Percentiles rank a stretch among this genome's conserved stretches.
These are phyloP conservation scores for Carex pumila DNA, from an alignment of 176 grass and related monocot species.

Conservation along the genomic window DNA sequence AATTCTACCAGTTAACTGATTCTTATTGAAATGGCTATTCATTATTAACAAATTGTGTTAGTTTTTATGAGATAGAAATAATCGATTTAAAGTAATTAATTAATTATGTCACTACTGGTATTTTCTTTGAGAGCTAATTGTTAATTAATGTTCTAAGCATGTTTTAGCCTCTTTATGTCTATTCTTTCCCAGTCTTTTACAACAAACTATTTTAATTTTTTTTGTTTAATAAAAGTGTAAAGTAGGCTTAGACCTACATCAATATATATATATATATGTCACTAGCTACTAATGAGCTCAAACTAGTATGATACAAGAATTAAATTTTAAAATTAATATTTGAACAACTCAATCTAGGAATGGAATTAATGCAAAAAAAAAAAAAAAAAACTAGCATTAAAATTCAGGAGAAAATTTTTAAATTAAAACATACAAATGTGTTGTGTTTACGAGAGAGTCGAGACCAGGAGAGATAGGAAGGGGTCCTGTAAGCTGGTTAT, in stretches of 20 bases:
- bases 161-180: too few species aligned
- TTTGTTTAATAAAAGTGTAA: too few species aligned
- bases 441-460: slow-evolving; percentile 40
- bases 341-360: neutral
- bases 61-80: neutral
- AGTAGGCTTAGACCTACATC: too few species aligned
- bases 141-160: too few species aligned
- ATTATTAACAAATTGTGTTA: slow-evolving; percentile 21
- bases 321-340: neutral
- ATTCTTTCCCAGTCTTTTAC: too few species aligned
- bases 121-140: too few species aligned
- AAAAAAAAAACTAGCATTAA: neutral
- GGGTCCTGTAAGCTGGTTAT: slow-evolving; percentile 59
- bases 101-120: neutral
- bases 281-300: too few species aligned
- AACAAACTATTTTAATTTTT: too few species aligned
- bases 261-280: neutral
- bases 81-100: neutral
- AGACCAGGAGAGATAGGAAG: slow-evolving; percentile 73
- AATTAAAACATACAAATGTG: slow-evolving; percentile 61
- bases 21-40: slow-evolving; percentile 81
- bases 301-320: neutral
- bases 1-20: slow-evolving; percentile 63
- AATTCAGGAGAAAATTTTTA: slow-evolving; percentile 22
- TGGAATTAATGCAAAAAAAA: neutral